A percentile compares a stretch with the other conserved stretches of the same genome.
Conservation (phyloP, 768 basidiomycete genomes). For the Boletus subparvulus region DNA sequence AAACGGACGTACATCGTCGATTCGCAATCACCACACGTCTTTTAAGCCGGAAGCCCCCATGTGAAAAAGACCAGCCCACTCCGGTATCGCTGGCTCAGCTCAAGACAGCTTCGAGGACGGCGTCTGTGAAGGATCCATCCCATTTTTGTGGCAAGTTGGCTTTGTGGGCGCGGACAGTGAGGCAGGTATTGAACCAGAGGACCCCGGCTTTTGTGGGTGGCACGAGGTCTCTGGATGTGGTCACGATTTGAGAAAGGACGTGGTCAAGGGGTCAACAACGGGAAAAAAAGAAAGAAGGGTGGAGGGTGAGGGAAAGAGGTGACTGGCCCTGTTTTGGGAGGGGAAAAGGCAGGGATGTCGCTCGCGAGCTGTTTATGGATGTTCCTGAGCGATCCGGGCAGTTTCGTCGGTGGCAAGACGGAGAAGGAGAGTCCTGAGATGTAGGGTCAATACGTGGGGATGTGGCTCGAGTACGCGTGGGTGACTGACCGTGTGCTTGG, state of each 20-base stretch:
- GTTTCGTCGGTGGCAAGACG: constrained; percentile 53
- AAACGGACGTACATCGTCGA: constrained; percentile 55
- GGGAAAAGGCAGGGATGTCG: constrained; percentile 59
- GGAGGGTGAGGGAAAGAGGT: too few relatives aligned
- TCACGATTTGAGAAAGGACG: too few relatives aligned
- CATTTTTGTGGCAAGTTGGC: too few relatives aligned
- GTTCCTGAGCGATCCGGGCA: constrained; percentile 56
- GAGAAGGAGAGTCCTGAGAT: constrained; percentile 46
- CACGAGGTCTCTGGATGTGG: constrained; percentile 57
- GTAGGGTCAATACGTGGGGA: not conserved
- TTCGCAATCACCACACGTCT: constrained; percentile 51
- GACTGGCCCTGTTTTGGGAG: too few relatives aligned
- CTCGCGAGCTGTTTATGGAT: constrained; percentile 74
- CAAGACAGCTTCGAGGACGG: constrained; percentile 50
- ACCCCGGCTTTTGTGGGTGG: constrained; percentile 9
- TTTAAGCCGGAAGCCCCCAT: constrained; percentile 80
- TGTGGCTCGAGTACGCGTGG: not conserved
- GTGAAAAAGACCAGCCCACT: constrained; percentile 74
- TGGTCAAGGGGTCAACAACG: constrained; percentile 22
- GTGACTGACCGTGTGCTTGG: constrained; percentile 61
- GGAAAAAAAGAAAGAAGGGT: constrained; percentile 29
- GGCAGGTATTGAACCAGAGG: too few relatives aligned
- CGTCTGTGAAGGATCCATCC: constrained; percentile 37
- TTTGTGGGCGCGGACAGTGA: too few relatives aligned
- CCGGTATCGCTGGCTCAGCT: constrained; percentile 23